Conservation (phyloP, 441 rosid genomes). For the Arabidopsis lyrata region DNA sequence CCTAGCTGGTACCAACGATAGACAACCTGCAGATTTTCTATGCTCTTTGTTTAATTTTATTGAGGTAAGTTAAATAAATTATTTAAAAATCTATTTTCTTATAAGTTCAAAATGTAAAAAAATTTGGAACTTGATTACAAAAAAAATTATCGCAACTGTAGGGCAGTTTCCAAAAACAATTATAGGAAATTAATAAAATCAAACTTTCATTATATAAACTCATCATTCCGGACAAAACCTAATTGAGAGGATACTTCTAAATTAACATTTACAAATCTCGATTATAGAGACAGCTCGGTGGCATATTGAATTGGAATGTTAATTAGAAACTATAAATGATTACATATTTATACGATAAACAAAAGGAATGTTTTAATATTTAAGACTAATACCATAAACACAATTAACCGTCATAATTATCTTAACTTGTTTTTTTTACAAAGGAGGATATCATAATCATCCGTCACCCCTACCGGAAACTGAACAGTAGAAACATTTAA, state of each 20-base stretch:
- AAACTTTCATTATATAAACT: neutral
- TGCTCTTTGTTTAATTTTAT: neutral
- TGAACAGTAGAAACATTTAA: neutral
- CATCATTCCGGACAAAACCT: neutral
- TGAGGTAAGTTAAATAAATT: neutral
- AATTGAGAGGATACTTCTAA: neutral
- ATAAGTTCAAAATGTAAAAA: no score
- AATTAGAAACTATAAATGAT: neutral
- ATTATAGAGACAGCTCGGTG: neutral
- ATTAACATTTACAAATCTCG: neutral
- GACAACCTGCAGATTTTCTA: neutral
- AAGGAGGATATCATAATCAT: neutral
- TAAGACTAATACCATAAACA: neutral
- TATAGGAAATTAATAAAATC: neutral
- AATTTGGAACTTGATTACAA: neutral
- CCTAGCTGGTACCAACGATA: neutral
- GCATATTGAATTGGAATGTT: neutral
- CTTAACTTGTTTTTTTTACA: conserved; percentile 14
- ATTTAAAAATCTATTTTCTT: no score
- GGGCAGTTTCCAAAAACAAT: neutral
- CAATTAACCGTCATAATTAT: neutral
- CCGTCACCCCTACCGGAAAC: neutral
- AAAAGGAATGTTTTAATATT: neutral
- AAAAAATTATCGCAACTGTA: neutral
- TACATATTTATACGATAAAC: neutral